Evolutionary conservation across 805 yeast genomes (phyloP), one percentile per base, ranked within the genome.

Genomic region (Yarrowia hollandica): DNA sequence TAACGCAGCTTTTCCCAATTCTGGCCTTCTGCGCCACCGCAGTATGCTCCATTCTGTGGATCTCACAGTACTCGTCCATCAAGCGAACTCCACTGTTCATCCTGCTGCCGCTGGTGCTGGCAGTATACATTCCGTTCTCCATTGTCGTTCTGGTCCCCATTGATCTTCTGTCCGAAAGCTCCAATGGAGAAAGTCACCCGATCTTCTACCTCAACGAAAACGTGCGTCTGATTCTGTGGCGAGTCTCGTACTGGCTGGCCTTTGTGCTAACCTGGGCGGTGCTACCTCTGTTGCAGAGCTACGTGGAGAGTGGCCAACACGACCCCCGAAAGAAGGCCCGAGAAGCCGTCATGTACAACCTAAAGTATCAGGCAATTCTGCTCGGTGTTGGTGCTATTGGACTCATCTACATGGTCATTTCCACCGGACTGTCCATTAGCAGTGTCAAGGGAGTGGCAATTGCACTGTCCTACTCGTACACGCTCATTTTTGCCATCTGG

Each of bases 201-300:
- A 70, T 82, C 64, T 77, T 85, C 63, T 77, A 76, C 48, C 63
- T 86, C 39, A 77, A 81, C n/a, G 74, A 74, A 57, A 60, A 67
- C 1, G 75, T 76, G 9, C 76, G 86, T 5, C 72, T 82, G n/a
- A 67, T 75, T 4, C 67, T 86, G 35, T 89, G 96, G 96, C 79
- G 86, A 65, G 66, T 81, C 46, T 83, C 85, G 57, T 89, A 89
- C 70, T 89, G 96, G 96, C 72, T 81, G 9, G 86, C 95, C 0
- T 89, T 88, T 65, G 67, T 77, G n/a, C 72, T 88, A 59, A 89
- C 95, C 38, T 89, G 96, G 96, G 72, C 82, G 6, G 63, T 87
- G 1, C 70, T 89, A 50, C 96, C 96, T 0, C 72, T 85, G 30
- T 73, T 86, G 22, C 94, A 88, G 68, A 85, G 84, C 64, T 89